A percentile compares a stretch with the other conserved stretches of the same genome.
These are phyloP conservation scores for Lojkania enalia DNA, from an alignment of 2,329 filamentous ascomycete species.

Conservation along the genomic window DNA sequence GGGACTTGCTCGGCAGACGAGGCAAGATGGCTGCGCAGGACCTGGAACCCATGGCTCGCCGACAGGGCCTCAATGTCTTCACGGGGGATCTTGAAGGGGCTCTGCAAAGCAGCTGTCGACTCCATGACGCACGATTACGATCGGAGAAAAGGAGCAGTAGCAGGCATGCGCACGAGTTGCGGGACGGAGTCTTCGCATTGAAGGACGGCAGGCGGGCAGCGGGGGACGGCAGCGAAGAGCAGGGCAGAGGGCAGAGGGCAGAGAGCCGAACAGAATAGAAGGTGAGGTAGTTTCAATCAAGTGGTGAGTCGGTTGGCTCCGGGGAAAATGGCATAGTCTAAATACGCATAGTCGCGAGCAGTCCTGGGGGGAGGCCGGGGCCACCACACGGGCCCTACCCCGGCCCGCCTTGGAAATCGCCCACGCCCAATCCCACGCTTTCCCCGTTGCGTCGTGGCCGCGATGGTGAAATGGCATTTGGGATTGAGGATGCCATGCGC, in stretches of 20 bases:
- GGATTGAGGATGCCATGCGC: background rate
- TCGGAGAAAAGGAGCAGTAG: background rate
- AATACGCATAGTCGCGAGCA: too few relatives aligned
- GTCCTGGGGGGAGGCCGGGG: too few relatives aligned
- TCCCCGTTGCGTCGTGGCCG: conserved; percentile 2
- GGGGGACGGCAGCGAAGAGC: background rate
- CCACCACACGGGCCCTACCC: conserved; percentile 8
- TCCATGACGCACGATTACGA: conserved; percentile 2
- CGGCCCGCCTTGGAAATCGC: background rate
- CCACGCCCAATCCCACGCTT: background rate
- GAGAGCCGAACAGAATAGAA: too few relatives aligned
- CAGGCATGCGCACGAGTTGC: background rate
- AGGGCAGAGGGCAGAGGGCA: background rate
- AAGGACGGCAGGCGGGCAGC: conserved; percentile 4
- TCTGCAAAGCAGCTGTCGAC: conserved; percentile 23
- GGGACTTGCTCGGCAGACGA: conserved; percentile 43
- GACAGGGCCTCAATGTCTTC: conserved; percentile 47
- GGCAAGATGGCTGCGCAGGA: conserved; percentile 49
- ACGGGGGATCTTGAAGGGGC: conserved; percentile 49
- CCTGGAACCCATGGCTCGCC: conserved; percentile 48
- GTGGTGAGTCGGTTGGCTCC: too few relatives aligned
- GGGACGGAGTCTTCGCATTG: background rate
- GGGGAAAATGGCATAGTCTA: too few relatives aligned
- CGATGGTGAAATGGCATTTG: conserved; percentile 2
- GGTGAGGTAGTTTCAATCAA: too few relatives aligned